Percentiles rank a stretch among this genome's conserved stretches.
Evolutionary conservation across 1,139 yeast species (phyloP).

Genomic region (Blastobotrys serpentis): DNA sequence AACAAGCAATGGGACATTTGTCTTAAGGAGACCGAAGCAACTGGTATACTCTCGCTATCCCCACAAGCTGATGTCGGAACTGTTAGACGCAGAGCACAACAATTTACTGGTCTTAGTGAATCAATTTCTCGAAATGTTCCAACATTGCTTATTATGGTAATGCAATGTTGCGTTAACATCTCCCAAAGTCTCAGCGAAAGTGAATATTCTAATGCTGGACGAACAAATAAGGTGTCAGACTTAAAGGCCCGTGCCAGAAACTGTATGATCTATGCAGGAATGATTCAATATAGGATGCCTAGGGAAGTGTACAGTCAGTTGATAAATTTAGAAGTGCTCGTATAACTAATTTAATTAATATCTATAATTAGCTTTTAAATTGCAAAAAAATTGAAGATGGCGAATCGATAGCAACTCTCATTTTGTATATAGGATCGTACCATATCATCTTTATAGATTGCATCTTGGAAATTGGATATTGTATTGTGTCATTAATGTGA

Average conservation of each 20-base stretch:
- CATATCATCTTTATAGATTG: too few species aligned
- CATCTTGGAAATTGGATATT: too few species aligned
- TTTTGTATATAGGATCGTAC: too few species aligned
- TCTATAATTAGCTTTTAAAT: too few species aligned
- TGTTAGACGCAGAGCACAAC: conserved; percentile 55
- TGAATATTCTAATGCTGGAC: conserved; percentile 50
- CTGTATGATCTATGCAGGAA: conserved; percentile 93
- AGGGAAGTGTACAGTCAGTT: conserved; percentile 79
- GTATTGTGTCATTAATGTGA: too few species aligned
- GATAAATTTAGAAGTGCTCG: conserved; percentile 57
- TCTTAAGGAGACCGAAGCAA: conserved; percentile 51
- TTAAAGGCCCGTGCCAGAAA: conserved; percentile 72
- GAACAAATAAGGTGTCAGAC: conserved; percentile 54
- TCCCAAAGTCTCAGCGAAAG: conserved; percentile 50
- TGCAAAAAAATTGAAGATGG: too few species aligned
- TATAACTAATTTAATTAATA: conserved; percentile 8
- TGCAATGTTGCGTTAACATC: conserved; percentile 72
- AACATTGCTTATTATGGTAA: conserved; percentile 70
- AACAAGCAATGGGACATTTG: conserved; percentile 62
- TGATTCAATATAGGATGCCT: conserved; percentile 94
- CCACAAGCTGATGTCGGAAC: conserved; percentile 47
- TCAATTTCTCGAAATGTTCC: conserved; percentile 79
- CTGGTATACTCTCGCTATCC: conserved; percentile 67
- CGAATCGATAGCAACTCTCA: too few species aligned
- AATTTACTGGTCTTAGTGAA: conserved; percentile 61